Evolutionary conservation across 1,284 basidiomycete species (phyloP), one percentile per base, ranked within the genome.

Genomic region (Rhodotorula sp.): DNA sequence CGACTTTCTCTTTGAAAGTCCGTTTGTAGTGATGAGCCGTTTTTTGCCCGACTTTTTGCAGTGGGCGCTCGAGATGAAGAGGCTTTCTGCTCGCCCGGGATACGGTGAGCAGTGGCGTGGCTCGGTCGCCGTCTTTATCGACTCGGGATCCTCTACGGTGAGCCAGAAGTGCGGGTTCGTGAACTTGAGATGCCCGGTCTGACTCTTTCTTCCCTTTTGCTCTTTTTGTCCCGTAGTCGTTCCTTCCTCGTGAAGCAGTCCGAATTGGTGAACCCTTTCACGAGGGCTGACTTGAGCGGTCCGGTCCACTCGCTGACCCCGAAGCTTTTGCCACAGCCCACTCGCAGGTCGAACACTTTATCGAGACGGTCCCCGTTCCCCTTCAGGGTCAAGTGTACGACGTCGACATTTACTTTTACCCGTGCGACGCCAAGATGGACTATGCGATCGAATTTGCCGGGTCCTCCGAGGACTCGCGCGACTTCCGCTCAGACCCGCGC

Each of bases 351-450:
- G 42, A 54, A 15, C 20, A 24, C 14, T 37, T 44, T 24, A 29
- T 54, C 58, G 22, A 54, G 42, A 8, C 46, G 26, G 18, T 29
- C 24, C 17, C 17, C 4, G 12, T 14, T 6, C 8, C 42, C 0
- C 20, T 60, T 6, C 37, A 37, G 3, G 64, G 64, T 29, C 5
- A 24, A 6, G 22, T 15, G 1, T 55, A 55, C 59, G 20, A 26
- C 17, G 24, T 66, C 29, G 64, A 66, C 44, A 20, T 17, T 18
- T 66, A 54, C 51, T 10, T 17, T 17, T 37, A 26, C 53, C 64
- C 64, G 6, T 66, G 64, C 64, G n/a, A 17, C 44, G 20, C 37
- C 3, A 26, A 24, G 7, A 5, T 14, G 0, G 7, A 10, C 18
- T 29, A 44, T 24, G 26, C 15, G 17, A 12, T 44, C 58, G 14